A percentile compares a stretch with the other conserved stretches of the same genome.
Evolutionary conservation across 768 basidiomycete genomes (phyloP).

Genomic region (Psilocybe tampanensis): DNA sequence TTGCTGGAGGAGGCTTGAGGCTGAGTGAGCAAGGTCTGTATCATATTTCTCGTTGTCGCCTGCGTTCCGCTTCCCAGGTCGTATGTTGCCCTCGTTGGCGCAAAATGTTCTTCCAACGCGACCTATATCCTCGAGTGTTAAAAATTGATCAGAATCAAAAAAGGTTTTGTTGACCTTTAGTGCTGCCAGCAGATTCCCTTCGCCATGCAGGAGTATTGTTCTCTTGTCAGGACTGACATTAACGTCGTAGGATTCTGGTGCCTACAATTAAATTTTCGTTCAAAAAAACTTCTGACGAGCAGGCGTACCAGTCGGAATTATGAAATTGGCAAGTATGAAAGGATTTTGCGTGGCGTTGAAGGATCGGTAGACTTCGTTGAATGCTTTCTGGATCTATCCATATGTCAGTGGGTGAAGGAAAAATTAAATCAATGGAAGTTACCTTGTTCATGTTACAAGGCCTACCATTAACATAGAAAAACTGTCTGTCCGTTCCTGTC

Average conservation of each 20-base stretch:
- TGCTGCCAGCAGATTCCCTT: slow-evolving; percentile 73
- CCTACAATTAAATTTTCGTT: neutral
- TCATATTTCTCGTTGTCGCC: slow-evolving; percentile 14
- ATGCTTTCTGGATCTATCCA: slow-evolving; percentile 77
- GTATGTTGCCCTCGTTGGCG: slow-evolving; percentile 73
- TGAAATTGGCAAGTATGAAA: slow-evolving; percentile 82
- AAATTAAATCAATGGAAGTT: neutral
- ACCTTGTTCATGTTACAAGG: slow-evolving; percentile 85
- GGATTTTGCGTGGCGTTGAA: slow-evolving; percentile 78
- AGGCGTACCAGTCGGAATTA: slow-evolving; percentile 72
- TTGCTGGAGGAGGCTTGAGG: neutral
- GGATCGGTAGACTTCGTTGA: slow-evolving; percentile 91
- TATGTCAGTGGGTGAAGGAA: neutral
- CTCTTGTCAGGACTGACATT: slow-evolving; percentile 97
- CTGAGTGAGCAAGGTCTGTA: slow-evolving; percentile 23
- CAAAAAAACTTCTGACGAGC: neutral
- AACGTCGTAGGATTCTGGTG: slow-evolving; percentile 78
- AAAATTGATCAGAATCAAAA: neutral
- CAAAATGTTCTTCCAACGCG: slow-evolving; percentile 69
- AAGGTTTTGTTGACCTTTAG: slow-evolving; percentile 62
- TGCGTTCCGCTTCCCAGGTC: slow-evolving; percentile 41
- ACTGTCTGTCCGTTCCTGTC: slow-evolving; percentile 83
- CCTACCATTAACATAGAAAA: slow-evolving; percentile 89
- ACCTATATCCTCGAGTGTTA: slow-evolving; percentile 38
- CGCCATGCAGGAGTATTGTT: slow-evolving; percentile 91